These are phyloP conservation scores for Pestalotiopsis sp. DNA, from an alignment of 2,329 filamentous ascomycete genomes.

Conservation along the genomic window DNA sequence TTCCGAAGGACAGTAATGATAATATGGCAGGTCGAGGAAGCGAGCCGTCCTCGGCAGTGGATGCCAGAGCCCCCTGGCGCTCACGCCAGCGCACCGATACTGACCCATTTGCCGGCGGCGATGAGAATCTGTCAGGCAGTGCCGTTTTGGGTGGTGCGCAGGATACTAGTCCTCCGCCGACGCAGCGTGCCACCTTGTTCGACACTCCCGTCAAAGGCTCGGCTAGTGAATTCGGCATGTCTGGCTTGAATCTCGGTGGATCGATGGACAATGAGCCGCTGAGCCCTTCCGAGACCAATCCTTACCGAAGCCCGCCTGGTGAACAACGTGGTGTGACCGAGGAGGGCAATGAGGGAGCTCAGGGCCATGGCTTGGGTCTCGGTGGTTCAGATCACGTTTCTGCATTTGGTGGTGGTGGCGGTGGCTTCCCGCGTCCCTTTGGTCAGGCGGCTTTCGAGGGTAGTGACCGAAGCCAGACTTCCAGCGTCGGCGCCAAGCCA, in stretches of 20 bases:
- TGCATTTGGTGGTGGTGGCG: constrained; percentile 32
- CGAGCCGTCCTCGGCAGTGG: constrained; percentile 45
- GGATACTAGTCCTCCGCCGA: constrained; percentile 59
- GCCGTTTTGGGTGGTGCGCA: constrained; percentile 76
- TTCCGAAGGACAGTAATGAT: constrained; percentile 76
- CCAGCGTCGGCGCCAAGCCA: constrained; percentile 78
- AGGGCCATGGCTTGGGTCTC: constrained; percentile 44
- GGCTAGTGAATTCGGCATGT: constrained; percentile 63
- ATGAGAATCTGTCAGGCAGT: constrained; percentile 65
- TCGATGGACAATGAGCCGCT: constrained; percentile 69
- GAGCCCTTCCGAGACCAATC: constrained; percentile 94
- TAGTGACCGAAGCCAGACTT: constrained; percentile 90
- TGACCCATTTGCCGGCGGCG: constrained; percentile 72
- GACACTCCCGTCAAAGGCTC: constrained; percentile 58
- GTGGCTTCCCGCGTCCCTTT: constrained; percentile 45
- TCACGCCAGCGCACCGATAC: constrained; percentile 69
- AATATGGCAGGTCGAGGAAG: constrained; percentile 54
- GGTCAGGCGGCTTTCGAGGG: constrained; percentile 58
- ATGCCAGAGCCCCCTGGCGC: constrained; percentile 54
- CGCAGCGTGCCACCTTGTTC: constrained; percentile 41
- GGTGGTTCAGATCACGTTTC: constrained; percentile 52
- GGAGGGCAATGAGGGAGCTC: constrained; percentile 49
- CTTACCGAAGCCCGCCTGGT: constrained; percentile 87
- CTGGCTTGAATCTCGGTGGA: constrained; percentile 58
- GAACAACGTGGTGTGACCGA: constrained; percentile 66